These are phyloP conservation scores for Thermochaetoides thermophila DNA, from an alignment of 495 filamentous ascomycete species.

Conservation along the genomic window DNA sequence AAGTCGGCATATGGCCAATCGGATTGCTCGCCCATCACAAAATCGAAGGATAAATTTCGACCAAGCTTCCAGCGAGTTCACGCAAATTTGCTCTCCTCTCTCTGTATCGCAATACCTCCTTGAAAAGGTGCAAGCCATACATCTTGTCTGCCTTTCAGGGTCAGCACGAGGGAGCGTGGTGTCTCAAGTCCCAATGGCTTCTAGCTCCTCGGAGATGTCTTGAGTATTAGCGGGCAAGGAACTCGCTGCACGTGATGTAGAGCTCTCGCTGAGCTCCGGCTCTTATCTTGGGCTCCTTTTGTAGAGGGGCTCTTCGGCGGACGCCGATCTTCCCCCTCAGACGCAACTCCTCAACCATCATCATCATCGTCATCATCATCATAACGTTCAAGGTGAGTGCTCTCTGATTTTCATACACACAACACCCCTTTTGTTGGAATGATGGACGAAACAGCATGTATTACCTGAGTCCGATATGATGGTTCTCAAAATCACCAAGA, in stretches of 20 bases:
- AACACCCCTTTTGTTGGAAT: constrained; percentile 17
- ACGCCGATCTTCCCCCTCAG: neutral
- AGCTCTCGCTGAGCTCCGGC: neutral
- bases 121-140: neutral
- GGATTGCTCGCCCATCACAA: no score
- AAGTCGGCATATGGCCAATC: no score
- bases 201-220: neutral
- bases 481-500: constrained; percentile 42
- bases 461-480: constrained; percentile 31
- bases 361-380: no score
- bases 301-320: constrained; percentile 5
- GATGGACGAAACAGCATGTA: constrained; percentile 49
- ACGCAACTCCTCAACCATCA: constrained; percentile 3
- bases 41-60: no score
- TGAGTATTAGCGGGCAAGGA: neutral
- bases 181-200: neutral
- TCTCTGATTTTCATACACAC: no score
- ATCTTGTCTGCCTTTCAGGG: constrained; percentile 1
- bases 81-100: constrained; percentile 1
- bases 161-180: no score
- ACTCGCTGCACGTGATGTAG: constrained; percentile 4
- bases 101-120: constrained; percentile 2
- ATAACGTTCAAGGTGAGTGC: no score
- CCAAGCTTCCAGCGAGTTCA: no score
- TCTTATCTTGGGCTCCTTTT: no score